Conservation (phyloP, 1,139 yeast species). For the Blastobotrys illinoisensis region DNA sequence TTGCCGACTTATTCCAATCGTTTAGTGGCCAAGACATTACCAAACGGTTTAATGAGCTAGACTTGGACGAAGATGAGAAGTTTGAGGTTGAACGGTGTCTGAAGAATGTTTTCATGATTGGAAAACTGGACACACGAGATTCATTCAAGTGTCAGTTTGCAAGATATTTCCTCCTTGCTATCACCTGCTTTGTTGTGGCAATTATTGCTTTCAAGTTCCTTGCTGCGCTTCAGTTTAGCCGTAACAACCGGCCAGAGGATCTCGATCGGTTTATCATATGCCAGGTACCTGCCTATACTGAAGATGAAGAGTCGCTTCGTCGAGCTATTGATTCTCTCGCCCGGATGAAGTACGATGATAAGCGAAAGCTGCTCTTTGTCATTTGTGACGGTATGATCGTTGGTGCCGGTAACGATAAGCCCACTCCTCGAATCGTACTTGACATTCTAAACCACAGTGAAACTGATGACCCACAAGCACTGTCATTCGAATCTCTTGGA, state of each 20-base stretch:
- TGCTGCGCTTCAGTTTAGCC: slow-evolving; percentile 38
- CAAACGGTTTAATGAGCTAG: slow-evolving; percentile 24
- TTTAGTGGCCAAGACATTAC: slow-evolving; percentile 37
- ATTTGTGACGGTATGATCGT: slow-evolving; percentile 42
- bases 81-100: slow-evolving; percentile 33
- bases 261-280: slow-evolving; percentile 39
- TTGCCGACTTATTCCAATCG: slow-evolving; percentile 31
- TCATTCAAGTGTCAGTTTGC: slow-evolving; percentile 38
- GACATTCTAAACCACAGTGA: slow-evolving; percentile 39
- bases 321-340: slow-evolving; percentile 41
- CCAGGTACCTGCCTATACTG: slow-evolving; percentile 42
- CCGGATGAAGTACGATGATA: slow-evolving; percentile 37
- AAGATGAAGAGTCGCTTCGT: slow-evolving; percentile 39
- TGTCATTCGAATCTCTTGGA: slow-evolving; percentile 37
- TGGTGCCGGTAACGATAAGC: slow-evolving; percentile 40
- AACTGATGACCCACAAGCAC: slow-evolving; percentile 37
- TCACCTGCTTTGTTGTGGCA: slow-evolving; percentile 35
- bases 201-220: slow-evolving; percentile 36
- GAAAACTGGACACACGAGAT: slow-evolving; percentile 37
- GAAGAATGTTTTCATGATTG: slow-evolving; percentile 37
- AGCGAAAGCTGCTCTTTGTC: slow-evolving; percentile 36
- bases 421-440: slow-evolving; percentile 40
- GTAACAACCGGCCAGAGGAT: slow-evolving; percentile 33
- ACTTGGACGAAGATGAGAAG: slow-evolving; percentile 23
- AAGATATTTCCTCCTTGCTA: slow-evolving; percentile 37